Conservation (phyloP, 345 rosid species). For the Jatropha curcas region DNA sequence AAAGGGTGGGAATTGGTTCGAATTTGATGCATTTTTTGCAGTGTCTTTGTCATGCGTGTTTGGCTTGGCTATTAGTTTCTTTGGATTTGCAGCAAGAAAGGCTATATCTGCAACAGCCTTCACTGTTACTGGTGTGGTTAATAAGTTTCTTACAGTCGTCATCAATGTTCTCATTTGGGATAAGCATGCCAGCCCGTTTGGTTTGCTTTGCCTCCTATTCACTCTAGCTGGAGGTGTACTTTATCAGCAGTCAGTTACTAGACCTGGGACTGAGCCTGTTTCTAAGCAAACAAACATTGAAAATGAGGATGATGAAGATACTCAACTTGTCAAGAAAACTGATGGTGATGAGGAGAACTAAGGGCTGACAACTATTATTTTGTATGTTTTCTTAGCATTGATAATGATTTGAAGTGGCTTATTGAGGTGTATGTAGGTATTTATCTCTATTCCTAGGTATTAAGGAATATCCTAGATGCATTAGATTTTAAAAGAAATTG, state of each 20-base stretch:
- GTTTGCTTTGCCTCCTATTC: constrained; percentile 81
- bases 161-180: constrained; percentile 97
- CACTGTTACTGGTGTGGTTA: constrained; percentile 97
- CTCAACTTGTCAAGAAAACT: constrained; percentile 14
- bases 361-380: constrained; percentile 38
- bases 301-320: constrained; percentile 36
- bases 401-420: constrained; percentile 15
- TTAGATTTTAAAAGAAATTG: background rate
- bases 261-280: constrained; percentile 37
- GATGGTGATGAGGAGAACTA: constrained; percentile 40
- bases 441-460: background rate
- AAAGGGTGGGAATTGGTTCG: constrained; percentile 56
- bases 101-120: constrained; percentile 95
- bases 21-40: constrained; percentile 54
- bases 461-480: background rate
- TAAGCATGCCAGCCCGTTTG: constrained; percentile 89
- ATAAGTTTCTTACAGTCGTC: constrained; percentile 91
- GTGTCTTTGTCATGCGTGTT: constrained; percentile 88
- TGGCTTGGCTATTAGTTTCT: constrained; percentile 88
- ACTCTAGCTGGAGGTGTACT: constrained; percentile 86
- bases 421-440: constrained; percentile 9
- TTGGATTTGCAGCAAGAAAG: constrained; percentile 90
- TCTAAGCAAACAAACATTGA: constrained; percentile 38
- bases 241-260: constrained; percentile 93
- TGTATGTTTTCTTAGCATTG: constrained; percentile 7